Conservation (phyloP, 345 rosid genomes). For the Lenwebbia sp. region DNA sequence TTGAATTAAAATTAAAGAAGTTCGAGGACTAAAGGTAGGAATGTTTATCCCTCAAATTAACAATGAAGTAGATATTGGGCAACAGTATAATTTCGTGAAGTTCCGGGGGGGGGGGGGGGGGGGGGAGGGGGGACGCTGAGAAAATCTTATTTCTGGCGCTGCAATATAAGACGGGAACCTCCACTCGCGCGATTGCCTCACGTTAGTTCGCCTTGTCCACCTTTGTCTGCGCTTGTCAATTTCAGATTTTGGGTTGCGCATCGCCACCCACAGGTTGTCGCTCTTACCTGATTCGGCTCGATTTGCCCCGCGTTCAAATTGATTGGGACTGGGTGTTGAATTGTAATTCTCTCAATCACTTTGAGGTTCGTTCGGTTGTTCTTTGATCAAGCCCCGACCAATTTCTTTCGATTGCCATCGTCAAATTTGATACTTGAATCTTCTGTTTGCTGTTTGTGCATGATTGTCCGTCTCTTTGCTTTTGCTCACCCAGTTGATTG, state of each 20-base stretch:
- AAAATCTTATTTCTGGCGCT: not conserved
- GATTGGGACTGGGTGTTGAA: not conserved
- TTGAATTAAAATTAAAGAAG: not conserved
- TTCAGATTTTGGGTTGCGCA: not conserved
- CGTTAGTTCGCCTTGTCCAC: not conserved
- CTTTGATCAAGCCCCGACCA: not conserved
- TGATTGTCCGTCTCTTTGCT: not conserved
- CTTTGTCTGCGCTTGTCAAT: not conserved
- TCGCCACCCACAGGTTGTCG: not conserved
- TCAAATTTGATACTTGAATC: not conserved
- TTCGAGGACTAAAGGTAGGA: too few relatives aligned
- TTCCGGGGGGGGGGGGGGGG: not conserved
- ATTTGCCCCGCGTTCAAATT: not conserved
- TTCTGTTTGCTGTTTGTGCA: not conserved
- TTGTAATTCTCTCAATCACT: not conserved
- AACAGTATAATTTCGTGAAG: not conserved
- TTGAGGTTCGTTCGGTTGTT: not conserved
- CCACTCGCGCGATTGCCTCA: not conserved
- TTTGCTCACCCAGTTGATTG: not conserved
- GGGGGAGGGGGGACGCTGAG: too few relatives aligned
- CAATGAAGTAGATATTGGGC: not conserved
- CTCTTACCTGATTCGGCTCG: not conserved
- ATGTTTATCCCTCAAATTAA: too few relatives aligned
- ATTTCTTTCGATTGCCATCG: not conserved
- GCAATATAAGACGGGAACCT: not conserved